A percentile compares a stretch with the other conserved stretches of the same genome.
Conservation (phyloP, 2,329 filamentous ascomycete species). For the Berkeleyomyces basicola region DNA sequence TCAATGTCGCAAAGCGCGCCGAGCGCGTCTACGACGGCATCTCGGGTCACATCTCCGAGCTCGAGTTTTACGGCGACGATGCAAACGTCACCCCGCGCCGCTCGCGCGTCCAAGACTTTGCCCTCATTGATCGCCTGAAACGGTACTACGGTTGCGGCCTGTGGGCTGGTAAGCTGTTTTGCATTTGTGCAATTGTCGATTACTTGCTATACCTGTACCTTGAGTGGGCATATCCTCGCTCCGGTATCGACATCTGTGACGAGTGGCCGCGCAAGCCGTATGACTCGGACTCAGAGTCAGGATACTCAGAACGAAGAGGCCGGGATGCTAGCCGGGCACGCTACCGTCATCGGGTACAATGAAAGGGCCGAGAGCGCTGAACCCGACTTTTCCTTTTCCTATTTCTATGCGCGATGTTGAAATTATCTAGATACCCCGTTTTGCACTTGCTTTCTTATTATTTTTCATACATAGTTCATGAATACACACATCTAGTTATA, state of each 20-base stretch:
- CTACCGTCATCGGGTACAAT: background rate
- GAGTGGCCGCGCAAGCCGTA: constrained; percentile 71
- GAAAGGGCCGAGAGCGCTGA: background rate
- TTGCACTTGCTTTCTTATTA: background rate
- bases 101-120: constrained; percentile 64
- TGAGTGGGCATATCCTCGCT: constrained; percentile 72
- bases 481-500: too few relatives aligned
- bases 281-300: constrained; percentile 10
- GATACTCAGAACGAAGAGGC: constrained; percentile 2
- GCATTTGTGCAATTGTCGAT: constrained; percentile 83
- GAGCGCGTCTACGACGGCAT: constrained; percentile 94
- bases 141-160: constrained; percentile 96
- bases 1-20: constrained; percentile 81
- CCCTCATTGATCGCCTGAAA: constrained; percentile 86
- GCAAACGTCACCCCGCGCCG: constrained; percentile 51
- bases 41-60: constrained; percentile 65
- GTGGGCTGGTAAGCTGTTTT: constrained; percentile 96
- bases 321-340: constrained; percentile 1
- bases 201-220: constrained; percentile 80
- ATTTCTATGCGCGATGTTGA: background rate
- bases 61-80: constrained; percentile 52
- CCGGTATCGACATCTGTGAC: constrained; percentile 72
- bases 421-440: background rate
- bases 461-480: background rate
- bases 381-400: background rate